Conservation (phyloP, 306 rosid species). For the Casuarina equisetifolia region DNA sequence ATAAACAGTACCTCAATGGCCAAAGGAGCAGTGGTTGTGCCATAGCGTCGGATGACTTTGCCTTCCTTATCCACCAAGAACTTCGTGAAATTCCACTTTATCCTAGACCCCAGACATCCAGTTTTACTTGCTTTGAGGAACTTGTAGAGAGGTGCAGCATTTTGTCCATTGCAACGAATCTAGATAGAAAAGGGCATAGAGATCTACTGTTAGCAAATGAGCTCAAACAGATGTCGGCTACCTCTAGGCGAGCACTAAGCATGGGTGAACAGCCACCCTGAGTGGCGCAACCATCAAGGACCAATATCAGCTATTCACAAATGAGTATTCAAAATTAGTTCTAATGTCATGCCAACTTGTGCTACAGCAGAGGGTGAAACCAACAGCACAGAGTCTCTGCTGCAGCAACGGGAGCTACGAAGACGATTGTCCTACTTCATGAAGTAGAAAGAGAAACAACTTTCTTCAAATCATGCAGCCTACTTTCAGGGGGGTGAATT, state of each 20-base stretch:
- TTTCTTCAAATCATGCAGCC: no score
- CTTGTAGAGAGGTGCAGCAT: conserved; percentile 62
- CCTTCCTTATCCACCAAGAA: conserved; percentile 78
- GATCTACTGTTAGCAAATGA: conserved; percentile 12
- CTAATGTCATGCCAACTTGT: not conserved
- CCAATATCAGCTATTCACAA: not conserved
- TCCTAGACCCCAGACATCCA: conserved; percentile 63
- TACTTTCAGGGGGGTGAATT: no score
- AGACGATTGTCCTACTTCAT: not conserved
- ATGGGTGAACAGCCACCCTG: not conserved
- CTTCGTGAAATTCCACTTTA: conserved; percentile 98
- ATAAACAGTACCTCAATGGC: conserved; percentile 58
- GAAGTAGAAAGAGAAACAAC: not conserved
- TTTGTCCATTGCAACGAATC: conserved; percentile 77
- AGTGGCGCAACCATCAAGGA: not conserved
- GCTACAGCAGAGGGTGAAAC: not conserved
- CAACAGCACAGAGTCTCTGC: no score
- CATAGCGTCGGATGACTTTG: conserved; percentile 57
- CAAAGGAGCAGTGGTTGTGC: conserved; percentile 65
- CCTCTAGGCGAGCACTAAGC: not conserved
- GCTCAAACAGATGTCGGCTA: not conserved
- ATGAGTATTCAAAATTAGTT: not conserved
- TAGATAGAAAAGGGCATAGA: conserved; percentile 16
- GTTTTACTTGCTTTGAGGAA: conserved; percentile 67
- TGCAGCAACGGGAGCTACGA: no score